Evolutionary conservation across 805 yeast genomes (phyloP).

Genomic region (Wickerhamomyces bovis): DNA sequence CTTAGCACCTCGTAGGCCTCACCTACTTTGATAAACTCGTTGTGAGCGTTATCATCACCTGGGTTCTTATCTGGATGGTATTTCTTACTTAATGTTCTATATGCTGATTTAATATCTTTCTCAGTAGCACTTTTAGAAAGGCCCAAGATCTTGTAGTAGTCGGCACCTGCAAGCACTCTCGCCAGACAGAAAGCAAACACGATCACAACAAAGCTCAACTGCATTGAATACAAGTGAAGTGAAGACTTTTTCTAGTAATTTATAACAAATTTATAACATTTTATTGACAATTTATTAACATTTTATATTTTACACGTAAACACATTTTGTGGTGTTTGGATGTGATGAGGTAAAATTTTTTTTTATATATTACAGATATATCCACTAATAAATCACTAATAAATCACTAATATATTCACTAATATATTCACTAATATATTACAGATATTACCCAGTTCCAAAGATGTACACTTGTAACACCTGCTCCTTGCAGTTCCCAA

Average conservation of each 20-base stretch:
- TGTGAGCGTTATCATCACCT: constrained; percentile 75
- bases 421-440: too few species aligned
- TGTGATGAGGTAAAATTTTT: constrained; percentile 6
- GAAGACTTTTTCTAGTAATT: too few species aligned
- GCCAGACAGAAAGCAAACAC: background rate
- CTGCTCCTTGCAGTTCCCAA: constrained; percentile 72
- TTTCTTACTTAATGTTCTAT: constrained; percentile 72
- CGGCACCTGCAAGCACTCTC: constrained; percentile 27
- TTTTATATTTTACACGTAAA: background rate
- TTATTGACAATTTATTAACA: too few species aligned
- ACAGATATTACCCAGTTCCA: background rate
- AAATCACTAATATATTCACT: too few species aligned
- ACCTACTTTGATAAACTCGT: constrained; percentile 82
- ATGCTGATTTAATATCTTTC: constrained; percentile 79
- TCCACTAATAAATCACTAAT: too few species aligned
- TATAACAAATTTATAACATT: too few species aligned
- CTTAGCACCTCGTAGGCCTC: constrained; percentile 87
- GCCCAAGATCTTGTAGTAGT: constrained; percentile 62
- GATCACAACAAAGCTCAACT: background rate
- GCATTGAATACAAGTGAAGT: background rate
- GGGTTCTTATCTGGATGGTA: constrained; percentile 95
- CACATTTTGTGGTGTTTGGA: constrained; percentile 4
- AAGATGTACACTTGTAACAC: constrained; percentile 70
- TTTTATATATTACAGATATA: background rate
- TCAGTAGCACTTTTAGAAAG: constrained; percentile 64